Evolutionary conservation across 1,284 basidiomycete species (phyloP), one percentile per base, ranked within the genome.

Genomic region (Singerocomus rubriflavus): DNA sequence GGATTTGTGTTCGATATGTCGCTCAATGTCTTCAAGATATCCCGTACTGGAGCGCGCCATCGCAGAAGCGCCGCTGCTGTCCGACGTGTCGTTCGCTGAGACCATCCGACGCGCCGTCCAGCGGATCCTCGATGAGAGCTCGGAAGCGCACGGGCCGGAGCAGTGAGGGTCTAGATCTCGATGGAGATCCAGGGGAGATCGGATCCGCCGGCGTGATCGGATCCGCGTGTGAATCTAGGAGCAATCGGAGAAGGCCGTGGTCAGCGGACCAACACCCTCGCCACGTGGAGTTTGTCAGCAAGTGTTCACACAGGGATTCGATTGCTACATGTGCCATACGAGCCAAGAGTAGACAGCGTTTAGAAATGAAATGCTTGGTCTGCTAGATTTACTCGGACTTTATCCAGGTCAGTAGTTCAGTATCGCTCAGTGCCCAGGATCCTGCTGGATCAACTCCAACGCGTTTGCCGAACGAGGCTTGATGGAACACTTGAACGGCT

Each of bases 401-500:
- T 21, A 2, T 21, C 21, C 21, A 21, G 21, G 21, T 21, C 21
- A 21, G 21, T 21, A 21, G 21, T 21, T 21, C 21, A 21, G 21
- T 21, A 21, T 21, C 21, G 21, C 21, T 21, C 48, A 70, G 29
- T 64, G 52, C 39, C 51, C 52, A 11, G 59, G 57, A 53, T 80
- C 79, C 40, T 71, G 70, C 37, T 77, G 73, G 43, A 84, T 79
- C 21, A 84, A 63, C 21, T 73, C 71, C 43, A 78, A 64, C 2
- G 80, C 76, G 55, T 73, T 76, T 35, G 75, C 70, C 0, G 82
- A 83, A 17, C 83, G 76, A 11, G 83, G 82, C 56, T 71, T 78
- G 57, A 85, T 75, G 12, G 69, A 60, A 57, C 83, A 85, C 57
- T 76, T 74, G 69, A 81, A 85, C 6, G 80, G 76, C 54, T 75